Conservation (phyloP, 257 asterid species). For the Solanum chmielewskii region DNA sequence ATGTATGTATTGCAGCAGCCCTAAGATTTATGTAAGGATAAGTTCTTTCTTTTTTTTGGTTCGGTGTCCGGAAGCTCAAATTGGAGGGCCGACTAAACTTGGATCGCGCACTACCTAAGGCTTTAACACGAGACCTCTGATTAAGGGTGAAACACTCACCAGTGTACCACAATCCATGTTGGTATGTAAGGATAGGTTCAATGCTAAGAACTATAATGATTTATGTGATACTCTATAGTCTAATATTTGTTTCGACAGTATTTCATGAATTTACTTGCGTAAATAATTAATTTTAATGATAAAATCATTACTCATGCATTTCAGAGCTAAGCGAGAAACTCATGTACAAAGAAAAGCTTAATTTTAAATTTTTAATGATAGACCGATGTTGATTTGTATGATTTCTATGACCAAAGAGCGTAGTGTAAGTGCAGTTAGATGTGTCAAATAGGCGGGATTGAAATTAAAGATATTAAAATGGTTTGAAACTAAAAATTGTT, state of each 20-base stretch:
- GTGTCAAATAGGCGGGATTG: not conserved
- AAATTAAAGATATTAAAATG: no score
- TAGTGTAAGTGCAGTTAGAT: no score
- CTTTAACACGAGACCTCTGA: accelerated
- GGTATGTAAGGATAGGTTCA: not conserved
- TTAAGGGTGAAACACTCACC: no score
- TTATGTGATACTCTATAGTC: not conserved
- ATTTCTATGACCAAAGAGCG: not conserved
- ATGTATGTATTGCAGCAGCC: not conserved
- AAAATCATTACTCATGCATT: not conserved
- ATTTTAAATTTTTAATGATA: no score
- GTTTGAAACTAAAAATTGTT: no score
- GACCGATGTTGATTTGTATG: not conserved
- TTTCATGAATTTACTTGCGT: not conserved
- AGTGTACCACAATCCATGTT: no score
- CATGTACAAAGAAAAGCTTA: not conserved
- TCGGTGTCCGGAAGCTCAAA: accelerated
- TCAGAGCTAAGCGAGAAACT: not conserved
- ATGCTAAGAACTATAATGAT: not conserved
- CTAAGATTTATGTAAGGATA: not conserved
- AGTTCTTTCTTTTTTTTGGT: not conserved
- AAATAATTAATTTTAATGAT: not conserved
- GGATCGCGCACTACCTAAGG: no score
- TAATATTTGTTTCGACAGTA: no score
- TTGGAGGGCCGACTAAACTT: no score